A percentile compares a stretch with the other conserved stretches of the same genome.
phyloP scores from a whole-genome alignment of 371 early-diverging fungal genomes.

The Circinella umbellata region DNA sequence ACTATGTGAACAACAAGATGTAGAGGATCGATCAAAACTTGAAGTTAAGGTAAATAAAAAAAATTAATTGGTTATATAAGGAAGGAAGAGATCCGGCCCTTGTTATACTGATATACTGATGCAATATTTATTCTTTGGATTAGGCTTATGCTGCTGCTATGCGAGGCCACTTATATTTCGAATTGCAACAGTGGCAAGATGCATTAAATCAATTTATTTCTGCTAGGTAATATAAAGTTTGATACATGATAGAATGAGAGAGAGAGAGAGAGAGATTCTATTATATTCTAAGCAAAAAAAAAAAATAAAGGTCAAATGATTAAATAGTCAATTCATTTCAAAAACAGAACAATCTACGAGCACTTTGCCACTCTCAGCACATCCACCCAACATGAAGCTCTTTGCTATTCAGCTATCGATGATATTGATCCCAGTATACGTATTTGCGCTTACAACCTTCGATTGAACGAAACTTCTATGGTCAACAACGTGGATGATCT shows the following conservation, averaged over 20 bases:
- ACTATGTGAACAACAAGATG: conserved; percentile 57
- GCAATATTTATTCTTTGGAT: not conserved
- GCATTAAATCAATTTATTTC: conserved; percentile 69
- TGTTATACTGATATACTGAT: no score
- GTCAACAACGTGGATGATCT: conserved; percentile 57
- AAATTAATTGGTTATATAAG: not conserved
- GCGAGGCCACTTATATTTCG: conserved; percentile 70
- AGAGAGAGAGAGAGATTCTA: not conserved
- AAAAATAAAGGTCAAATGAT: not conserved
- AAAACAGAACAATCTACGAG: conserved; percentile 68
- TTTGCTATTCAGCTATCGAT: conserved; percentile 75
- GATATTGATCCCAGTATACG: conserved; percentile 83
- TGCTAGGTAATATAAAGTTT: conserved; percentile 30
- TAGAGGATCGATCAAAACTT: conserved; percentile 59
- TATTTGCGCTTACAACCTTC: conserved; percentile 79
- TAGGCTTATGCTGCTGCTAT: conserved; percentile 77
- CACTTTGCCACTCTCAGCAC: conserved; percentile 54
- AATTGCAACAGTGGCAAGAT: conserved; percentile 72
- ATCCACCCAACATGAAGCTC: conserved; percentile 63
- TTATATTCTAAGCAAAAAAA: not conserved
- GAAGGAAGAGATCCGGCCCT: not conserved
- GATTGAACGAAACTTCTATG: conserved; percentile 35
- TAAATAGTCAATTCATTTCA: not conserved
- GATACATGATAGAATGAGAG: not conserved
- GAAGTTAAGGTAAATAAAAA: conserved; percentile 68